These are phyloP conservation scores for Streptanthus diversifolius DNA, from an alignment of 345 rosid genomes.

Conservation along the genomic window DNA sequence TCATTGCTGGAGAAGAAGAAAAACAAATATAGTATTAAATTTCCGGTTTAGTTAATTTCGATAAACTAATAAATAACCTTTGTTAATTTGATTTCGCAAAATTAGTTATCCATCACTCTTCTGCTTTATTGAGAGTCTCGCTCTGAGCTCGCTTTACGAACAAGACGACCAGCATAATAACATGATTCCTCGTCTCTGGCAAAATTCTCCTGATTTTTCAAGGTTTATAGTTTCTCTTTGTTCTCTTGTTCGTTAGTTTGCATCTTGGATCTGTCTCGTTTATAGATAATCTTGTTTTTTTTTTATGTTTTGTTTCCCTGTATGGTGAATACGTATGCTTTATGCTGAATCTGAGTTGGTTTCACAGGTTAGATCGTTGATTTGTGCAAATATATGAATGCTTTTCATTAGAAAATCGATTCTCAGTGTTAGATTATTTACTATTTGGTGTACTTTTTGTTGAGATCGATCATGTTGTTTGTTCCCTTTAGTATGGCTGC, in stretches of 20 bases:
- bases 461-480: conserved; percentile 1
- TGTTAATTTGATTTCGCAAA: not conserved
- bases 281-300: not conserved
- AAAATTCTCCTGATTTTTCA: not conserved
- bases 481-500: not conserved
- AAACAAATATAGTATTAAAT: not conserved
- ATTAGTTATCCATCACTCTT: not conserved
- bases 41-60: not conserved
- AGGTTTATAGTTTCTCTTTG: not conserved
- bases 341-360: conserved; percentile 20
- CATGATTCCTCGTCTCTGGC: conserved; percentile 2
- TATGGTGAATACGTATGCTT: not conserved
- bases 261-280: conserved; percentile 14
- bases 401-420: too few species aligned
- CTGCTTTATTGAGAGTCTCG: not conserved
- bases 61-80: not conserved
- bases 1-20: not conserved
- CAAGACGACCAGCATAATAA: not conserved
- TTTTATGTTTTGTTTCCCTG: not conserved
- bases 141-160: conserved; percentile 11
- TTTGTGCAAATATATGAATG: too few species aligned
- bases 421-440: conserved; percentile 4
- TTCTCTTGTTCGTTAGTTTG: not conserved
- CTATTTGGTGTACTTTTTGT: not conserved
- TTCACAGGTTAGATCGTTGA: too few species aligned